A percentile compares a stretch with the other conserved stretches of the same genome.
Conservation (phyloP, 768 basidiomycete genomes). For the Lentinula sp. region DNA sequence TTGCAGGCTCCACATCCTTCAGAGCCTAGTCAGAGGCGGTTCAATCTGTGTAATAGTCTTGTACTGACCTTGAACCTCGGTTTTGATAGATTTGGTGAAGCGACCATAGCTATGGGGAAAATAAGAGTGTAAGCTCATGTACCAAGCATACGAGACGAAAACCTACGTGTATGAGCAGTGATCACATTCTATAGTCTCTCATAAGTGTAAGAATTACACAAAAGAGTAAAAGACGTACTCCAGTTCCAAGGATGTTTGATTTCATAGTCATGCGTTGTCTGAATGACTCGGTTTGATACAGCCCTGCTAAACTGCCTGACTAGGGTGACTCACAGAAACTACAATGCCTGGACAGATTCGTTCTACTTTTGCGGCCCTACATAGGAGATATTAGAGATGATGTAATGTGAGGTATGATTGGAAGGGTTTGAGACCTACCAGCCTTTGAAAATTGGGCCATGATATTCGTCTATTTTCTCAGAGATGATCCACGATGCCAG, state of each 20-base stretch:
- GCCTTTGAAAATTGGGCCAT: slow-evolving; percentile 64
- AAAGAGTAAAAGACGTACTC: slow-evolving; percentile 33
- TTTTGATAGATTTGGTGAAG: slow-evolving; percentile 65
- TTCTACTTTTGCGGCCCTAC: slow-evolving; percentile 72
- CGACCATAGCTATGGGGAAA: slow-evolving; percentile 54
- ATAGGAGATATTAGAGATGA: not conserved
- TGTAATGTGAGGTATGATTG: not conserved
- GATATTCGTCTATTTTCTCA: slow-evolving; percentile 60
- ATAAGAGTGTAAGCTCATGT: not conserved
- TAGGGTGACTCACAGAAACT: slow-evolving; percentile 46
- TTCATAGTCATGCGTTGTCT: slow-evolving; percentile 74
- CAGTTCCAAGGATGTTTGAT: slow-evolving; percentile 70
- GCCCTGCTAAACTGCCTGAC: not conserved
- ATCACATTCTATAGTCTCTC: slow-evolving; percentile 45
- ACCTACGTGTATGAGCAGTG: slow-evolving; percentile 58
- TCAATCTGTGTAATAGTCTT: not conserved
- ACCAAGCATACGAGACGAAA: not conserved
- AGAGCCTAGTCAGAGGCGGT: not conserved
- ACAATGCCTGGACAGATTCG: slow-evolving; percentile 59
- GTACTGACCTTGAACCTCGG: slow-evolving; percentile 22
- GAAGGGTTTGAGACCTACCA: slow-evolving; percentile 41
- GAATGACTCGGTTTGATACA: not conserved
- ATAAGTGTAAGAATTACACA: not conserved
- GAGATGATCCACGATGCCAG: slow-evolving; percentile 83
- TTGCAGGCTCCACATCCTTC: slow-evolving; percentile 66